Percentiles rank a stretch among this genome's conserved stretches.
These are phyloP conservation scores for Stylonectria norvegica DNA, from an alignment of 2,329 filamentous ascomycete species.

Conservation along the genomic window DNA sequence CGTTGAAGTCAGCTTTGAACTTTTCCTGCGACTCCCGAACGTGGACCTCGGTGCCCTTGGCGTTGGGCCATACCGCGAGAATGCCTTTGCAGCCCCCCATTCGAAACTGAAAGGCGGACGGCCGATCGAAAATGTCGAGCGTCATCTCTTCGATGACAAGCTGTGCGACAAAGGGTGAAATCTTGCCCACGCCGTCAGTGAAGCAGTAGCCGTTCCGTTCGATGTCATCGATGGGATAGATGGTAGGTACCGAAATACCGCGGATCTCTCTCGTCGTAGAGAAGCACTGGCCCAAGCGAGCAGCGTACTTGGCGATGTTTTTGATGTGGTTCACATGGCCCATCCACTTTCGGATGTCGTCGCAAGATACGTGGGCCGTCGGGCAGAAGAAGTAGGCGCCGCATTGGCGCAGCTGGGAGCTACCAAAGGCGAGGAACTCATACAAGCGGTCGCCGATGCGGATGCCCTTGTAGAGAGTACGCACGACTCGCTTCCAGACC, in stretches of 20 bases:
- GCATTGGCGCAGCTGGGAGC: slow-evolving; percentile 89
- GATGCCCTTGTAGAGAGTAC: slow-evolving; percentile 74
- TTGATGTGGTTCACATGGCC: slow-evolving; percentile 78
- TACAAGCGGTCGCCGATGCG: slow-evolving; percentile 77
- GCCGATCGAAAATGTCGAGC: slow-evolving; percentile 54
- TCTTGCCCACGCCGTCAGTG: slow-evolving; percentile 89
- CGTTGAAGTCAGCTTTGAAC: slow-evolving; percentile 67
- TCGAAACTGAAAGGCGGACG: slow-evolving; percentile 88
- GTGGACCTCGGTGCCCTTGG: slow-evolving; percentile 65
- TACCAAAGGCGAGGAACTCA: slow-evolving; percentile 90
- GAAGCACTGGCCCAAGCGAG: slow-evolving; percentile 90
- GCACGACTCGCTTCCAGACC: slow-evolving; percentile 70
- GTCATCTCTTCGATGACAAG: slow-evolving; percentile 70
- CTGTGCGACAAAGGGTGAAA: slow-evolving; percentile 73
- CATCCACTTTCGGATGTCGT: slow-evolving; percentile 81
- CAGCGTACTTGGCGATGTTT: slow-evolving; percentile 83
- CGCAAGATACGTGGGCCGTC: slow-evolving; percentile 61
- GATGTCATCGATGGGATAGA: slow-evolving; percentile 67
- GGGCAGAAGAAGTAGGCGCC: slow-evolving; percentile 91
- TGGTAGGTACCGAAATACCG: slow-evolving; percentile 56
- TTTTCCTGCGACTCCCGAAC: slow-evolving; percentile 86
- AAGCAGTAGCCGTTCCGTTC: slow-evolving; percentile 67
- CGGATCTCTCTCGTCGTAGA: slow-evolving; percentile 80
- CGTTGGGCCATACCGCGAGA: slow-evolving; percentile 68
- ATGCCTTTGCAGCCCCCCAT: slow-evolving; percentile 92